Evolutionary conservation across 2,329 filamentous ascomycete genomes (phyloP).

Genomic region (Fusarium falciforme): DNA sequence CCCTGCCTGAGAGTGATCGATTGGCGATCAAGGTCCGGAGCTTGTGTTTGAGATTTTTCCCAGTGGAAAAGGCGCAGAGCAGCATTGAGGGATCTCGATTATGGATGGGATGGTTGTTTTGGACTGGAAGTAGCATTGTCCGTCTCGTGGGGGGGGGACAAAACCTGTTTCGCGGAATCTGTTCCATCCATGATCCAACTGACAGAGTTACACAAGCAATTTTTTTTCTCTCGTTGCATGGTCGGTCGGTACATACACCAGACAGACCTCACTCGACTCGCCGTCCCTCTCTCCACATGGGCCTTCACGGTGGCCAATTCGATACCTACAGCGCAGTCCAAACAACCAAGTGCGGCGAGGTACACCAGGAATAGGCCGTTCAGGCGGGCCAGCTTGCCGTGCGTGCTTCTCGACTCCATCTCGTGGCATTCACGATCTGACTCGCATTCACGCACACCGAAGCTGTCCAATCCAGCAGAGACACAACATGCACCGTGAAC

Average conservation of each 20-base stretch:
- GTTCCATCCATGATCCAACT: neutral
- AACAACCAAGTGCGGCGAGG: constrained; percentile 9
- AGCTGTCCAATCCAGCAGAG: constrained; percentile 29
- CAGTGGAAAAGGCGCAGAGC: neutral
- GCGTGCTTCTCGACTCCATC: constrained; percentile 19
- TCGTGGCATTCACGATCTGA: constrained; percentile 21
- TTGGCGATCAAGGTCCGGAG: constrained; percentile 4
- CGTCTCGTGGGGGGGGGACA: neutral
- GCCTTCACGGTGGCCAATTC: constrained; percentile 35
- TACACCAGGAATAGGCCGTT: constrained; percentile 23
- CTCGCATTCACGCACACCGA: constrained; percentile 25
- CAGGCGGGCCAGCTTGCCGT: constrained; percentile 7
- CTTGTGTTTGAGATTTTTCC: constrained; percentile 13
- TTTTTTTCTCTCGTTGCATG: neutral
- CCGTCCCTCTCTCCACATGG: neutral
- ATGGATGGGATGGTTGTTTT: neutral
- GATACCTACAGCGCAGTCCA: constrained; percentile 7
- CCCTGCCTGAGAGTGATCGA: constrained; percentile 21
- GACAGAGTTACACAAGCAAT: neutral
- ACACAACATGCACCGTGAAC: constrained; percentile 31
- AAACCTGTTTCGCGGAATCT: neutral
- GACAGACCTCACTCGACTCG: neutral
- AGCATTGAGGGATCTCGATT: neutral
- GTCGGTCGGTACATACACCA: neutral
- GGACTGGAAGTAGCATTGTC: neutral